Conservation (phyloP, 768 basidiomycete species). For the Glaciozyma martinii region DNA sequence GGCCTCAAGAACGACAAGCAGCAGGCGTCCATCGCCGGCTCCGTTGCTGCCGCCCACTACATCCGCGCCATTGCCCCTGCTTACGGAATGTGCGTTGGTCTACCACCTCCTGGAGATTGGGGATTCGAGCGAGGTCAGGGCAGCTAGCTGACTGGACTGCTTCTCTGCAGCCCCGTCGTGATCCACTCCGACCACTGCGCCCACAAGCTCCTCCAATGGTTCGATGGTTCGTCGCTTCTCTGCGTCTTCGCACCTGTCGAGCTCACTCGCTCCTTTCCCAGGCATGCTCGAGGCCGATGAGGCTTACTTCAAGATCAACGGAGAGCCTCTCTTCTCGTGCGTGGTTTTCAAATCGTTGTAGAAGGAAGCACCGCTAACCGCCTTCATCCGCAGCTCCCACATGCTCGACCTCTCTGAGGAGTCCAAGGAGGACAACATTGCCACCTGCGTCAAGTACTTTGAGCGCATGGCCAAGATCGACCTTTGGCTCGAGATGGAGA, state of each 20-base stretch:
- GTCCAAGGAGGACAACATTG: slow-evolving; percentile 79
- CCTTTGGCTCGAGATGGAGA: slow-evolving; percentile 99
- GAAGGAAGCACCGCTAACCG: background rate
- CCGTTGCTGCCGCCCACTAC: slow-evolving; percentile 84
- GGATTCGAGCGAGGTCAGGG: background rate
- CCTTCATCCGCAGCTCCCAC: slow-evolving; percentile 53
- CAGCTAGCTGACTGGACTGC: background rate
- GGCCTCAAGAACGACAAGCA: slow-evolving; percentile 90
- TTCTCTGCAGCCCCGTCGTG: slow-evolving; percentile 68
- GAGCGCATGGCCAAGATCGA: slow-evolving; percentile 84
- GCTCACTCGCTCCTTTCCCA: background rate
- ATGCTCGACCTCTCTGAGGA: slow-evolving; percentile 95
- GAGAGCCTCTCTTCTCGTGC: slow-evolving; percentile 70
- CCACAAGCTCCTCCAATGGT: slow-evolving; percentile 94
- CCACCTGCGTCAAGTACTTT: slow-evolving; percentile 86
- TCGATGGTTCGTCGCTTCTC: slow-evolving; percentile 53
- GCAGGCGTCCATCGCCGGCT: slow-evolving; percentile 87
- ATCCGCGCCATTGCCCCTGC: slow-evolving; percentile 69
- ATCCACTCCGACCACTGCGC: slow-evolving; percentile 99
- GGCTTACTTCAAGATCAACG: slow-evolving; percentile 79
- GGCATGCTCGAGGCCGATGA: slow-evolving; percentile 94
- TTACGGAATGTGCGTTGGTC: slow-evolving; percentile 74
- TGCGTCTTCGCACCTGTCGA: background rate
- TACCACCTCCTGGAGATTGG: slow-evolving; percentile 10
- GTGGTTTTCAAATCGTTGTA: background rate